Evolutionary conservation across 768 basidiomycete genomes (phyloP).

Genomic region (Clavulina sp.): DNA sequence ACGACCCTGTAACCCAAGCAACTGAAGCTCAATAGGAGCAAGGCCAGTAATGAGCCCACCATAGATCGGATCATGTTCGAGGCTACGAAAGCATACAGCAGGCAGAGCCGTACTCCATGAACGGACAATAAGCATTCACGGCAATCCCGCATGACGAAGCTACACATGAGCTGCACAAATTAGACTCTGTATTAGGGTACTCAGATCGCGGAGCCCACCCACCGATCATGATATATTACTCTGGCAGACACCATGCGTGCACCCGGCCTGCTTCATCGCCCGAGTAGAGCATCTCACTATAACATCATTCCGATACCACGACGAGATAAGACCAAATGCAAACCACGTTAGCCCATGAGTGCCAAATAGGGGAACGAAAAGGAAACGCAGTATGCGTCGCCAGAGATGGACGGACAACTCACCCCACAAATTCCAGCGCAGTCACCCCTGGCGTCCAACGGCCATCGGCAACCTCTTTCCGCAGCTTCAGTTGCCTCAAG

Average conservation of each 20-base stretch:
- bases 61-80: no score
- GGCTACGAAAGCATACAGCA: no score
- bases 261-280: constrained; percentile 48
- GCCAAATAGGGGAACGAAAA: constrained; percentile 13
- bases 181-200: no score
- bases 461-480: constrained; percentile 25
- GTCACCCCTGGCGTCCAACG: constrained; percentile 35
- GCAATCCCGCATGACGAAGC: no score
- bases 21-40: no score
- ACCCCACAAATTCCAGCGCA: constrained; percentile 74
- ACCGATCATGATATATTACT: constrained; percentile 12
- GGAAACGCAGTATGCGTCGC: no score
- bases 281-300: constrained; percentile 41
- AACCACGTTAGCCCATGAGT: background rate
- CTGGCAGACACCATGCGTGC: constrained; percentile 40
- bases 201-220: background rate
- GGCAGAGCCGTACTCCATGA: no score
- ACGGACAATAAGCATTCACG: no score
- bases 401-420: constrained; percentile 11
- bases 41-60: no score
- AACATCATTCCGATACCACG: background rate
- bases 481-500: constrained; percentile 46
- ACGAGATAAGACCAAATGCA: no score
- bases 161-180: no score
- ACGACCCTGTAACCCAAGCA: no score